Conservation (phyloP, 1,284 basidiomycete species). For the Agroathelia rolfsii region DNA sequence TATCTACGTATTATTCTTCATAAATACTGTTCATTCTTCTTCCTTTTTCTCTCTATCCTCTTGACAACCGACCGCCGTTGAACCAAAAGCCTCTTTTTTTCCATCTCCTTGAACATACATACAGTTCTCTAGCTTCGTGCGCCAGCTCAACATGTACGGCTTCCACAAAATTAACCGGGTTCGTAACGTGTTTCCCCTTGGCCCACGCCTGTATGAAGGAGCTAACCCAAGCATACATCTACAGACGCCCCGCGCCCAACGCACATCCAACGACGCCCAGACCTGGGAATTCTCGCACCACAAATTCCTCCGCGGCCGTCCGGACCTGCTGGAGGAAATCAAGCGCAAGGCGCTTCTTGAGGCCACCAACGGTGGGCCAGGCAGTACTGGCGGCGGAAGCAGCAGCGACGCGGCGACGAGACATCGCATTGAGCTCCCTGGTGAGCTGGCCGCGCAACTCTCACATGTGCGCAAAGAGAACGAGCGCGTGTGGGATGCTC, state of each 20-base stretch:
- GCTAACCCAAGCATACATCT: no score
- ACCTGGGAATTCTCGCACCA: conserved; percentile 86
- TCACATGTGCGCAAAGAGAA: conserved; percentile 62
- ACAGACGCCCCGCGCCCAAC: conserved; percentile 76
- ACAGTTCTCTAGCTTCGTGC: conserved; percentile 82
- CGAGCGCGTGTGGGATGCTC: conserved; percentile 38
- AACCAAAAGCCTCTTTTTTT: no score
- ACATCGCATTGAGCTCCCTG: conserved; percentile 65
- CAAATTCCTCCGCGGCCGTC: conserved; percentile 75
- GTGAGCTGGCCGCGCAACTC: conserved; percentile 65
- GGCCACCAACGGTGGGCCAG: no score
- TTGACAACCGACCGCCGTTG: conserved; percentile 4
- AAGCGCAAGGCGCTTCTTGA: conserved; percentile 75
- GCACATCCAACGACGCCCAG: conserved; percentile 69
- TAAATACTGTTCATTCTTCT: no score
- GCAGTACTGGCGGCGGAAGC: no score
- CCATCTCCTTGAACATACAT: no score
- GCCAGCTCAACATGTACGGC: conserved; percentile 87
- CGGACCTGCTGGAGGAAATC: conserved; percentile 77
- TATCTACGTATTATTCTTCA: conserved; percentile 7
- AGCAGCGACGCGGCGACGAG: no score
- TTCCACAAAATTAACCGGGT: conserved; percentile 80
- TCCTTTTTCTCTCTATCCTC: conserved; percentile 5
- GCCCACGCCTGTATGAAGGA: no score
- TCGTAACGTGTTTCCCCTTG: no score